These are phyloP conservation scores for Themeda triandra DNA, from an alignment of 176 grass and related monocot genomes.

Conservation along the genomic window DNA sequence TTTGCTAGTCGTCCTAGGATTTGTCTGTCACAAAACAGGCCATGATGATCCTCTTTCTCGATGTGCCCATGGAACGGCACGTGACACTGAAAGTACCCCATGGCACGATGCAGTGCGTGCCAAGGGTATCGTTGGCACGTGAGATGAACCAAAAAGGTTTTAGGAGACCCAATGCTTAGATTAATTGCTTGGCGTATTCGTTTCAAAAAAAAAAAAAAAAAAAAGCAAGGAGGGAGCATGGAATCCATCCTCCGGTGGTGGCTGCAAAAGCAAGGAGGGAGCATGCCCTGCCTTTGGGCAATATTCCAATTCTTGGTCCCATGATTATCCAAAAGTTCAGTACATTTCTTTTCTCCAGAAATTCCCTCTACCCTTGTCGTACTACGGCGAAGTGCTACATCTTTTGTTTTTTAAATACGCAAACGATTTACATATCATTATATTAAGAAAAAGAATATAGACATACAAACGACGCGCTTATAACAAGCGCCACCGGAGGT, in stretches of 20 bases:
- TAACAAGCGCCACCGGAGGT: too few relatives aligned
- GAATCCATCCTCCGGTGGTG: neutral
- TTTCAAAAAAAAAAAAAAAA: too few relatives aligned
- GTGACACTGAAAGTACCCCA: conserved; percentile 15
- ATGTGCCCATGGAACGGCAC: neutral
- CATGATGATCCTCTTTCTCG: neutral
- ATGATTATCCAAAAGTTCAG: neutral
- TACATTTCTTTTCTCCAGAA: neutral
- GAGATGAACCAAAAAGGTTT: neutral
- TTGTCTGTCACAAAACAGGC: too few relatives aligned
- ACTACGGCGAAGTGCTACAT: neutral
- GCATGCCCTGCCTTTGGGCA: neutral
- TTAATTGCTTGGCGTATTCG: conserved; percentile 11
- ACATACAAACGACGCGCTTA: too few relatives aligned
- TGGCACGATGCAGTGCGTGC: neutral
- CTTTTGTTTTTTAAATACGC: too few relatives aligned
- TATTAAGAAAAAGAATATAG: too few relatives aligned
- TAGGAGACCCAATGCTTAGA: neutral
- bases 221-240: too few relatives aligned
- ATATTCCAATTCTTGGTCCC: neutral
- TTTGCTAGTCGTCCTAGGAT: too few relatives aligned
- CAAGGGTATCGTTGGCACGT: neutral
- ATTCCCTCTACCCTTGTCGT: neutral
- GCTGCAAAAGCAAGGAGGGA: neutral
- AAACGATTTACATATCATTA: too few relatives aligned